Percentiles rank a stretch among this genome's conserved stretches.
Evolutionary conservation across 139 green algal genomes (phyloP).

Genomic region (Pycnococcus provasolii): DNA sequence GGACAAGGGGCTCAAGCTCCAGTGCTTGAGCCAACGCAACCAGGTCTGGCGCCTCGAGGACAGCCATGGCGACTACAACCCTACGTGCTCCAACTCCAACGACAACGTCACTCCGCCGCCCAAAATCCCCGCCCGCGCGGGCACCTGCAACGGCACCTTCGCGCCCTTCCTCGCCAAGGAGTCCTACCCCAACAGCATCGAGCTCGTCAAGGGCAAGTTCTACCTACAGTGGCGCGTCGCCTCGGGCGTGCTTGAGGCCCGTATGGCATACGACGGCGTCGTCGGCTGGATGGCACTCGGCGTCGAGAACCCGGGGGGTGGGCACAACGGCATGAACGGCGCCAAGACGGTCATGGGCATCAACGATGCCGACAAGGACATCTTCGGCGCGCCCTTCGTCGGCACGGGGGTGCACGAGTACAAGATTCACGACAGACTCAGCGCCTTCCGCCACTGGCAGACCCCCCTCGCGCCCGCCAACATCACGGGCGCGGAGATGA

Average conservation of each 20-base stretch:
- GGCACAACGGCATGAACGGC: constrained; percentile 13
- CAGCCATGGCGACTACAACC: constrained; percentile 21
- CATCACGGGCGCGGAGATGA: neutral
- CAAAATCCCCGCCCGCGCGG: constrained; percentile 3
- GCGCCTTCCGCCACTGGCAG: constrained; percentile 12
- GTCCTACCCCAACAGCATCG: constrained; percentile 1
- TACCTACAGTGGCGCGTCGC: constrained; percentile 9
- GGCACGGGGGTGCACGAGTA: constrained; percentile 17
- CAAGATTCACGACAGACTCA: constrained; percentile 9
- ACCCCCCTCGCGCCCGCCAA: neutral
- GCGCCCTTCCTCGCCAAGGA: neutral
- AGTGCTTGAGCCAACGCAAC: constrained; percentile 5
- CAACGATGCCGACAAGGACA: neutral
- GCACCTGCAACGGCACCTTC: neutral
- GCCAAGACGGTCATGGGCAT: constrained; percentile 14
- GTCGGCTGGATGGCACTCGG: constrained; percentile 10
- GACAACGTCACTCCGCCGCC: constrained; percentile 2
- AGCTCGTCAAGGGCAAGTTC: constrained; percentile 4
- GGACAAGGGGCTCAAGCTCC: neutral
- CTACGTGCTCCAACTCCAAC: constrained; percentile 7
- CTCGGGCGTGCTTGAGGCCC: neutral
- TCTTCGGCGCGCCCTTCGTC: constrained; percentile 8
- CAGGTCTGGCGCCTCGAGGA: constrained; percentile 7
- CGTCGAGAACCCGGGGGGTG: neutral
- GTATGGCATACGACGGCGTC: constrained; percentile 12